Evolutionary conservation across 805 yeast species (phyloP).

Genomic region (Yarrowia phangngaensis): DNA sequence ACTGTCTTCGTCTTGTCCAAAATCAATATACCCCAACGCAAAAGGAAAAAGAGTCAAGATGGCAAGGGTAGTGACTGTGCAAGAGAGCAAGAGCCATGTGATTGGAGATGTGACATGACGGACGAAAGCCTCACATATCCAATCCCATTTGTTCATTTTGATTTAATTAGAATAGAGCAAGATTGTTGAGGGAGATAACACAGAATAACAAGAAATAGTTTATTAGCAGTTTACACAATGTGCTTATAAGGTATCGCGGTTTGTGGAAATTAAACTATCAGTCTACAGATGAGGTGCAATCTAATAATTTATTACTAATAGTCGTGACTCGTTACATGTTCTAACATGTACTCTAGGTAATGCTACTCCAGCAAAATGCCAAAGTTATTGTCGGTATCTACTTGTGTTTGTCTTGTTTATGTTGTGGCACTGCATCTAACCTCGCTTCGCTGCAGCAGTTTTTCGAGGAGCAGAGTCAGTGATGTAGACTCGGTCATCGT

Average conservation of each 20-base stretch:
- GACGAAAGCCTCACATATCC: not conserved
- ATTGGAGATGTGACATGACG: not conserved
- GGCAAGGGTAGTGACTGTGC: constrained; percentile 3
- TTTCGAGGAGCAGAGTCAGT: constrained; percentile 13
- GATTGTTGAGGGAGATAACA: no score
- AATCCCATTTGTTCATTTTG: no score
- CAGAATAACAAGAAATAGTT: no score
- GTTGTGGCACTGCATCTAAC: not conserved
- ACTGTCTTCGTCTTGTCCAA: not conserved
- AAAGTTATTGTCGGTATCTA: no score
- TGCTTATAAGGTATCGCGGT: no score
- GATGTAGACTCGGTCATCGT: constrained; percentile 65
- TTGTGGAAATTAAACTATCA: no score
- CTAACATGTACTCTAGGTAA: no score
- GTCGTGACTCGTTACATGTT: no score
- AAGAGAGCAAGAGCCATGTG: constrained; percentile 5
- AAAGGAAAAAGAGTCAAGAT: constrained; percentile 6
- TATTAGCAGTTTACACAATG: no score
- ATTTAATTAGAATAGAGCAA: no score
- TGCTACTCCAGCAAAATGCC: not conserved
- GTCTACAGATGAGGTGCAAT: no score
- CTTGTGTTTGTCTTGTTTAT: not conserved
- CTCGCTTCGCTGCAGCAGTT: not conserved
- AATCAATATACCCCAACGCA: not conserved
- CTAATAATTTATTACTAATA: no score